Evolutionary conservation across 257 asterid species (phyloP).

Genomic region (Solanum chilense): DNA sequence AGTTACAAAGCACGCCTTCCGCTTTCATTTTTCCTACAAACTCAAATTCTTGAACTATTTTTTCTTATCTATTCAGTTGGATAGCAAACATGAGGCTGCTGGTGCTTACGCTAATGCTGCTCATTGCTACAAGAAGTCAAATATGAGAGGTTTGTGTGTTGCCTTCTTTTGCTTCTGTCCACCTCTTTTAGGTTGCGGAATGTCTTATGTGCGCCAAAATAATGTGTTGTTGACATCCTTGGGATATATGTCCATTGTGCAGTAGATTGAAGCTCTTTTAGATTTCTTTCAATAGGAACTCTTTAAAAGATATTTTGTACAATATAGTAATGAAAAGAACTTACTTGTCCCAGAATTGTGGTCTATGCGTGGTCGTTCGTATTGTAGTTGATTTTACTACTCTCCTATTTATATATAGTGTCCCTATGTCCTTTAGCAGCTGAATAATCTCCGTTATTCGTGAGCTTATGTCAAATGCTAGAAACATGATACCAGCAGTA

Average conservation of each 20-base stretch:
- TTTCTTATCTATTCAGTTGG: conserved; percentile 38
- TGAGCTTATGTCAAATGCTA: neutral
- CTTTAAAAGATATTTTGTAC: neutral
- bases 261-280: neutral
- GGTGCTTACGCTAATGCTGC: conserved; percentile 82
- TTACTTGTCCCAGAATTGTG: neutral
- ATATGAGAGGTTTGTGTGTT: conserved; percentile 39
- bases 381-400: neutral
- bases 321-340: neutral
- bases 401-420: neutral
- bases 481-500: neutral
- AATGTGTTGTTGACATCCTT: neutral
- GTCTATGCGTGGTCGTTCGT: neutral
- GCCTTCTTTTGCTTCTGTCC: neutral
- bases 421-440: neutral
- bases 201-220: neutral
- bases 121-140: conserved; percentile 78
- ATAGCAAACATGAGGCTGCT: conserved; percentile 94
- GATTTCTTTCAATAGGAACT: neutral
- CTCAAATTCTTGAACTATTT: neutral
- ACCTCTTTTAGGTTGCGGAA: neutral
- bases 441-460: neutral
- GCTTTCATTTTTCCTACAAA: neutral
- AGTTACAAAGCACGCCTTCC: neutral
- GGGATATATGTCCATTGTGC: neutral